These are phyloP conservation scores for Paramecium caudatum DNA, from an alignment of 73 alveolate genomes.

Conservation along the genomic window DNA sequence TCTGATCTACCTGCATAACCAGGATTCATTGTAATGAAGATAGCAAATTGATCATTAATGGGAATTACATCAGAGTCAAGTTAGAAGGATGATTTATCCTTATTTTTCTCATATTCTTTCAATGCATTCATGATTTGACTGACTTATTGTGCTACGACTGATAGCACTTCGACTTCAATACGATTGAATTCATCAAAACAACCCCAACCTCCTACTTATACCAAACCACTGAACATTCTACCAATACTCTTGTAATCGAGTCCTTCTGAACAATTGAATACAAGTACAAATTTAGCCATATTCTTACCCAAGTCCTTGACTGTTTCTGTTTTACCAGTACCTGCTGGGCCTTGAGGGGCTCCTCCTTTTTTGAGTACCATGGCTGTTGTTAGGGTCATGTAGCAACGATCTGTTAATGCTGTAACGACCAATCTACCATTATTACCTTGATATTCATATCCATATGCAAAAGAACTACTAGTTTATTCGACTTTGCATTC, in stretches of 20 bases:
- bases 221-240: constrained; percentile 99
- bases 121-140: constrained; percentile 95
- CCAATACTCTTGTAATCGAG: constrained; percentile 99
- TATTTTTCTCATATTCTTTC: constrained; percentile 77
- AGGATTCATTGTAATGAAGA: constrained; percentile 99
- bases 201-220: constrained; percentile 99
- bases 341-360: constrained; percentile 99
- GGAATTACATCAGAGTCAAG: constrained; percentile 95
- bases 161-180: constrained; percentile 99
- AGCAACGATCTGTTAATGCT: constrained; percentile 99
- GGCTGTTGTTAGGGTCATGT: constrained; percentile 98
- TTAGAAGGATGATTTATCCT: constrained; percentile 83
- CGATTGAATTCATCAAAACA: constrained; percentile 99
- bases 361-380: constrained; percentile 99
- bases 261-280: constrained; percentile 99
- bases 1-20: constrained; percentile 99
- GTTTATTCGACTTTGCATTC: constrained; percentile 93
- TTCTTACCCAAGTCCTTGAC: constrained; percentile 99
- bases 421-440: constrained; percentile 99
- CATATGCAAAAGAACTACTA: constrained; percentile 95
- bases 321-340: constrained; percentile 99
- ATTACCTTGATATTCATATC: constrained; percentile 99
- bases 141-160: constrained; percentile 99
- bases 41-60: constrained; percentile 94
- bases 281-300: constrained; percentile 99